Evolutionary conservation across 75 land plant genomes (phyloP).

Genomic region (Selaginella tamariscina): DNA sequence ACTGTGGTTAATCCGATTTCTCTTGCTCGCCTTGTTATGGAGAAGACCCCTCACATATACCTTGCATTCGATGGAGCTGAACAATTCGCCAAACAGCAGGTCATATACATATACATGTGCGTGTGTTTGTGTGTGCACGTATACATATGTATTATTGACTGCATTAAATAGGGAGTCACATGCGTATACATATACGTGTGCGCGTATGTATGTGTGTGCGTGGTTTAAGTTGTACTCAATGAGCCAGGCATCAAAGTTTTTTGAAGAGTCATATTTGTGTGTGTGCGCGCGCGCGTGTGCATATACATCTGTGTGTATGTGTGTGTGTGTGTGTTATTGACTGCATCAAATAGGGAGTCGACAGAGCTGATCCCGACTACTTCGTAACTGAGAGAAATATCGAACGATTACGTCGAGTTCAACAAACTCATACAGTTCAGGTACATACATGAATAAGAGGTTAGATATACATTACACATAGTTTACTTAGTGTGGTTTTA

Average conservation of each 20-base stretch:
- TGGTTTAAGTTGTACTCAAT: too few relatives aligned
- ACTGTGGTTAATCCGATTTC: conserved; percentile 79
- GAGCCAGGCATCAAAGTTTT: too few relatives aligned
- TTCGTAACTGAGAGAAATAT: conserved; percentile 1
- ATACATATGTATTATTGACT: not conserved
- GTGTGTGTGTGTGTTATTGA: not conserved
- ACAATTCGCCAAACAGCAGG: conserved; percentile 69
- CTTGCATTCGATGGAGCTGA: conserved; percentile 94
- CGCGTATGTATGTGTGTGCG: too few relatives aligned
- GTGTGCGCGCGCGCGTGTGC: too few relatives aligned
- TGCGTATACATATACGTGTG: too few relatives aligned
- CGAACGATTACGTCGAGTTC: not conserved
- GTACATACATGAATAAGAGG: too few relatives aligned
- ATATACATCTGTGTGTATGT: not conserved
- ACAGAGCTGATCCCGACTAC: not conserved
- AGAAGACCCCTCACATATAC: conserved; percentile 87
- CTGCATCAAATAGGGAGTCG: not conserved
- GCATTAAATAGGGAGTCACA: not conserved
- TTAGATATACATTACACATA: too few relatives aligned
- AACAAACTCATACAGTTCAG: conserved; percentile 3
- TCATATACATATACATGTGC: conserved; percentile 10
- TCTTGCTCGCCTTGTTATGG: conserved; percentile 88
- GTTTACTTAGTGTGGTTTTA: not conserved
- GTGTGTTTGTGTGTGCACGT: not conserved
- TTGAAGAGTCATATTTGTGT: too few relatives aligned